Conservation (phyloP, 805 yeast species). For the Metschnikowia kunwiensis region DNA sequence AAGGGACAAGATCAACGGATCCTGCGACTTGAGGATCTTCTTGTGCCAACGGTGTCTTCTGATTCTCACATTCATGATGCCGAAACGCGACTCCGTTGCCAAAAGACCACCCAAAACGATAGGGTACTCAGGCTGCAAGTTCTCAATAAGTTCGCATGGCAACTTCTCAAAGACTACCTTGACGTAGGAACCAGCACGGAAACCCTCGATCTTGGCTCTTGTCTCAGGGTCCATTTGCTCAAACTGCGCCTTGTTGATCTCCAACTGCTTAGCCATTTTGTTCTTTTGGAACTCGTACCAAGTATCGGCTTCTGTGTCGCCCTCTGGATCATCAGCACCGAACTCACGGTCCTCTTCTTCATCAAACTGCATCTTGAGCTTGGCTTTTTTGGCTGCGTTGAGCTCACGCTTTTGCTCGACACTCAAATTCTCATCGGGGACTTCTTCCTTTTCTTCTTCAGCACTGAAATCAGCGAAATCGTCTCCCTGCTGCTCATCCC, state of each 20-base stretch:
- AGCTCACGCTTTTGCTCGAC: slow-evolving; percentile 72
- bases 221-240: slow-evolving; percentile 72
- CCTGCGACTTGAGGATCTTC: slow-evolving; percentile 90
- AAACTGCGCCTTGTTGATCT: slow-evolving; percentile 81
- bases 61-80: slow-evolving; percentile 86
- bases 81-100: slow-evolving; percentile 89
- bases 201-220: slow-evolving; percentile 84
- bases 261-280: slow-evolving; percentile 92
- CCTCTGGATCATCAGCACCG: slow-evolving; percentile 79
- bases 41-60: slow-evolving; percentile 99
- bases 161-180: slow-evolving; percentile 76
- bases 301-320: slow-evolving; percentile 72
- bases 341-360: slow-evolving; percentile 63
- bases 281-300: slow-evolving; percentile 98
- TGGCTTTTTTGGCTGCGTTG: slow-evolving; percentile 88
- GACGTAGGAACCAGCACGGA: slow-evolving; percentile 89
- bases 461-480: slow-evolving; percentile 57
- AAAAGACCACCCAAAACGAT: slow-evolving; percentile 86
- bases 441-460: slow-evolving; percentile 47
- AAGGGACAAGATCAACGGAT: slow-evolving; percentile 86
- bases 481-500: slow-evolving; percentile 20
- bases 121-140: slow-evolving; percentile 83
- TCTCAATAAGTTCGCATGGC: slow-evolving; percentile 87
- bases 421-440: slow-evolving; percentile 41
- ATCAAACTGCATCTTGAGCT: slow-evolving; percentile 84